Evolutionary conservation across 768 basidiomycete species (phyloP).

Genomic region (Leccinum variicolor): DNA sequence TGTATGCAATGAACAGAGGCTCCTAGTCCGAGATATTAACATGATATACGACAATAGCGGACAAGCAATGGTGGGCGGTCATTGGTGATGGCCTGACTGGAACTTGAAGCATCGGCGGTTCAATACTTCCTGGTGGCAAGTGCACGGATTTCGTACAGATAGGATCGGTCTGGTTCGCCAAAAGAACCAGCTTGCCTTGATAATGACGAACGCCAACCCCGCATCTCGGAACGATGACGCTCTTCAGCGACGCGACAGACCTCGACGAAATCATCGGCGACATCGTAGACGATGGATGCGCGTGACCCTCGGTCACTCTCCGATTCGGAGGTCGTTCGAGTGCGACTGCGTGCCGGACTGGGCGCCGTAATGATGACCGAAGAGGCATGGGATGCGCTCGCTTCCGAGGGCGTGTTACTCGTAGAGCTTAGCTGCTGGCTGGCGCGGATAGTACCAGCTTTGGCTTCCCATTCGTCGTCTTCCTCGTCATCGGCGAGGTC

Average conservation of each 20-base stretch:
- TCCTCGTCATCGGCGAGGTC: conserved; percentile 91
- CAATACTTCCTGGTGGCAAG: conserved; percentile 83
- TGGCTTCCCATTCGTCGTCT: conserved; percentile 64
- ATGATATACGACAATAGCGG: conserved; percentile 9
- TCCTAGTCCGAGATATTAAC: conserved; percentile 22
- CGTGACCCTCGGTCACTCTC: conserved; percentile 73
- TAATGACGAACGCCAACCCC: conserved; percentile 57
- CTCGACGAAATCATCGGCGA: conserved; percentile 71
- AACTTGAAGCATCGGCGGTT: conserved; percentile 17
- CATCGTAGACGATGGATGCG: conserved; percentile 73
- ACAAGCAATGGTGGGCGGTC: conserved; percentile 1
- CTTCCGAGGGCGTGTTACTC: conserved; percentile 25
- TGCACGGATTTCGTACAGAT: conserved; percentile 79
- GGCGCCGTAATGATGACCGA: conserved; percentile 39
- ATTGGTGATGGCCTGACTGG: not conserved
- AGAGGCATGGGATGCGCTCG: conserved; percentile 23
- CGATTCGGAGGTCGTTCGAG: conserved; percentile 68
- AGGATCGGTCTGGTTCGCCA: conserved; percentile 53
- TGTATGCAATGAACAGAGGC: conserved; percentile 19
- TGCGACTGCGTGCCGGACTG: conserved; percentile 61
- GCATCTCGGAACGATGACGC: conserved; percentile 81
- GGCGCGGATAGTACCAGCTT: conserved; percentile 78
- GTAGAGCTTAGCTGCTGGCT: conserved; percentile 41
- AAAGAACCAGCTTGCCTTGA: conserved; percentile 21
- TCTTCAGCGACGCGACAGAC: conserved; percentile 75